Percentiles rank a stretch among this genome's conserved stretches.
Conservation (phyloP, 139 green algal species). For the Diplosphaera chodatii region DNA sequence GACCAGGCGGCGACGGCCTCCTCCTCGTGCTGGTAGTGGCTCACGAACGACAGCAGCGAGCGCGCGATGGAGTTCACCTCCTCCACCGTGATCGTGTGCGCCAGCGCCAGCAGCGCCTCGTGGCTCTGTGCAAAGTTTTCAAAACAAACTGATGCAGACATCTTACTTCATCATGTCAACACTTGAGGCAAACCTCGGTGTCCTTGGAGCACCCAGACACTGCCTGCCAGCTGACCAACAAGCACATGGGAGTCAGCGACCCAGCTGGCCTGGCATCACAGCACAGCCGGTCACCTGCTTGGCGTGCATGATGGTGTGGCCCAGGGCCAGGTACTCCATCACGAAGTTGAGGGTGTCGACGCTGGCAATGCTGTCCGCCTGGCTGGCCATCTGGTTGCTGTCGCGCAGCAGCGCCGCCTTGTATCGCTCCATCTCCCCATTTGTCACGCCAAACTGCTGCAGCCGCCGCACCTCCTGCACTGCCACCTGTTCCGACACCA, state of each 20-base stretch:
- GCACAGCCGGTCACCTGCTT: slow-evolving; percentile 23
- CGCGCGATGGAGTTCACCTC: slow-evolving; percentile 72
- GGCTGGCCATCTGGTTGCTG: slow-evolving; percentile 74
- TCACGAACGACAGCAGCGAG: slow-evolving; percentile 81
- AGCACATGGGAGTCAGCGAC: no score
- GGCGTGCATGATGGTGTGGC: slow-evolving; percentile 80
- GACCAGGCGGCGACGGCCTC: slow-evolving; percentile 46
- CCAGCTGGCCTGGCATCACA: no score
- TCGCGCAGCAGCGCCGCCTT: slow-evolving; percentile 80
- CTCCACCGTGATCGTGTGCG: slow-evolving; percentile 67
- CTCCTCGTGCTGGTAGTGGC: slow-evolving; percentile 74
- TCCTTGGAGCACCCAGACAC: no score
- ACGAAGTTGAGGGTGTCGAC: slow-evolving; percentile 95
- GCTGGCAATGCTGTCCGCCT: slow-evolving; percentile 71
- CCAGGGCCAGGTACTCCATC: slow-evolving; percentile 94
- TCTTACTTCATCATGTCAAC: no score
- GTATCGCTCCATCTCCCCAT: slow-evolving; percentile 86
- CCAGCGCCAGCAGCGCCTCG: slow-evolving; percentile 49
- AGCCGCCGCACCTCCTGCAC: slow-evolving; percentile 83
- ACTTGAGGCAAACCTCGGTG: no score
- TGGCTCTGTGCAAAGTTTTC: no score
- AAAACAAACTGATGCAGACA: no score
- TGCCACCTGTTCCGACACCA: slow-evolving; percentile 33
- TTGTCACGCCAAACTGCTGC: slow-evolving; percentile 82
- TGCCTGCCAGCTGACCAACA: no score